Conservation (phyloP, 441 rosid species). For the Cnidoscolus chayamansa region DNA sequence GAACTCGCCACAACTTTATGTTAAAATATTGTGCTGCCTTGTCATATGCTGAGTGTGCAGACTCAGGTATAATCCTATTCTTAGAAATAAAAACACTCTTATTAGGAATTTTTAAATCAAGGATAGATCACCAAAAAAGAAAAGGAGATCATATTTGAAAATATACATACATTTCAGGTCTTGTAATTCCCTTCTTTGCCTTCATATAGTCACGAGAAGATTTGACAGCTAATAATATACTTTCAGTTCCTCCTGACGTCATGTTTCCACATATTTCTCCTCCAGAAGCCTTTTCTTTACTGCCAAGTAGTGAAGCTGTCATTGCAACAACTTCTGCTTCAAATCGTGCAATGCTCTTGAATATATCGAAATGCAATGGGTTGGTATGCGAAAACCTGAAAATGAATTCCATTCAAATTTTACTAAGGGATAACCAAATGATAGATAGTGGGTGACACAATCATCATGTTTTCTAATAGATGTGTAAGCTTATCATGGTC, state of each 20-base stretch:
- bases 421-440: not conserved
- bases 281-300: conserved; percentile 66
- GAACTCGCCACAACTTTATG: conserved; percentile 88
- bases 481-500: not conserved
- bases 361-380: conserved; percentile 85
- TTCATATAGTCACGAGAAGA: conserved; percentile 95
- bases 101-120: conserved; percentile 14
- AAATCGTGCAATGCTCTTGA: conserved; percentile 76
- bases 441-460: not conserved
- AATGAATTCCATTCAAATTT: conserved; percentile 22
- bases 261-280: conserved; percentile 95
- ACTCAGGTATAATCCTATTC: conserved; percentile 86
- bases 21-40: conserved; percentile 96
- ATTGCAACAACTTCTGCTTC: conserved; percentile 97
- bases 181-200: conserved; percentile 74
- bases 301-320: conserved; percentile 87
- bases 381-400: conserved; percentile 97
- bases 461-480: not conserved
- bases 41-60: conserved; percentile 97
- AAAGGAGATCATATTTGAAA: conserved; percentile 5
- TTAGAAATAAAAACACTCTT: conserved; percentile 23
- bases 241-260: conserved; percentile 99
- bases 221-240: conserved; percentile 87
- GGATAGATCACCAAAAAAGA: conserved; percentile 8
- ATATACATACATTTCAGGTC: conserved; percentile 72